Conservation (phyloP, 805 yeast genomes). For the Metschnikowia continentalis region DNA sequence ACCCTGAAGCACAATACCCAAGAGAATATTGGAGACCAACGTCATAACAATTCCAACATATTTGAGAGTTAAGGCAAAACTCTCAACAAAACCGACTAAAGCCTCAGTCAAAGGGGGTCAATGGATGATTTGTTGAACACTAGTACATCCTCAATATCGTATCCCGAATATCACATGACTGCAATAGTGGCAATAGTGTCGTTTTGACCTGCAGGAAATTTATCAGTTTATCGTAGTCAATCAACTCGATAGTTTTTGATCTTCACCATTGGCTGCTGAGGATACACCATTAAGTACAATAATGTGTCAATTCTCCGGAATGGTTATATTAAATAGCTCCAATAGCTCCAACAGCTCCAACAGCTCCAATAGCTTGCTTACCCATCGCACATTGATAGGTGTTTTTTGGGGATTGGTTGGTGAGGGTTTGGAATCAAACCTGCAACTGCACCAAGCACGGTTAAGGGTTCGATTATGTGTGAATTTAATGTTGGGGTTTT, state of each 20-base stretch:
- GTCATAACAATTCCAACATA: too few species aligned
- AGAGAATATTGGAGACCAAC: too few species aligned
- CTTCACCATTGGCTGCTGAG: slow-evolving; percentile 99
- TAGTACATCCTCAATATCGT: slow-evolving; percentile 98
- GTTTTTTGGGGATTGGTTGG: slow-evolving; percentile 89
- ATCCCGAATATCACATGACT: slow-evolving; percentile 98
- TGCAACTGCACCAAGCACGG: slow-evolving; percentile 88
- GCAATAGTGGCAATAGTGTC: slow-evolving; percentile 99
- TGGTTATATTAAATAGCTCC: slow-evolving; percentile 88
- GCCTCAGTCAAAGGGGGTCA: slow-evolving; percentile 59
- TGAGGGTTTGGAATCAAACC: slow-evolving; percentile 91
- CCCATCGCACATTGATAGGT: slow-evolving; percentile 96
- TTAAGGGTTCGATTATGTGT: slow-evolving; percentile 95
- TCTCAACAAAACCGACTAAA: slow-evolving; percentile 90
- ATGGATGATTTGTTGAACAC: slow-evolving; percentile 89
- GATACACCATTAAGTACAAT: slow-evolving; percentile 93
- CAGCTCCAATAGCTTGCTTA: slow-evolving; percentile 96
- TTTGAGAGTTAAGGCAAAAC: too few species aligned
- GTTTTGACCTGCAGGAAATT: slow-evolving; percentile 97
- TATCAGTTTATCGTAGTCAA: slow-evolving; percentile 68
- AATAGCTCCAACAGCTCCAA: too few species aligned
- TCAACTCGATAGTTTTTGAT: slow-evolving; percentile 91
- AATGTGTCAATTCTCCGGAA: slow-evolving; percentile 92
- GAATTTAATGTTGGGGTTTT: slow-evolving; percentile 46
- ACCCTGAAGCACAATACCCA: too few species aligned